Evolutionary conservation across 129 eudicot species (phyloP).

Genomic region (Helianthus annuus): HanXRQr2.0-SUNRISE NC_035448.2:130458661-130459160

Average conservation of each 20-base stretch:
- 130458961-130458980: not conserved
- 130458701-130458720: conserved; percentile 25
- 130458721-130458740: conserved; percentile 22
- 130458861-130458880: conserved; percentile 20
- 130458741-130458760: conserved; percentile 26
- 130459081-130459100: not conserved
- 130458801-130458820: conserved; percentile 20
- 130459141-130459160: not conserved
- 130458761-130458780: conserved; percentile 10
- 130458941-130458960: conserved; percentile 1
- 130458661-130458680: conserved; percentile 28
- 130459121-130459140: not conserved
- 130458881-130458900: conserved; percentile 7
- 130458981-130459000: not conserved
- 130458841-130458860: not conserved
- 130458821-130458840: not conserved
- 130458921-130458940: not conserved
- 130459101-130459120: not conserved
- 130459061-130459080: not conserved
- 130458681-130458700: conserved; percentile 27
- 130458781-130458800: conserved; percentile 16
- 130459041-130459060: not conserved
- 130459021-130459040: not conserved
- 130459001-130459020: not conserved
- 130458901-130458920: not conserved